Conservation (phyloP, 148 eudicot genomes). For the Fallopia convolvulus region DNA sequence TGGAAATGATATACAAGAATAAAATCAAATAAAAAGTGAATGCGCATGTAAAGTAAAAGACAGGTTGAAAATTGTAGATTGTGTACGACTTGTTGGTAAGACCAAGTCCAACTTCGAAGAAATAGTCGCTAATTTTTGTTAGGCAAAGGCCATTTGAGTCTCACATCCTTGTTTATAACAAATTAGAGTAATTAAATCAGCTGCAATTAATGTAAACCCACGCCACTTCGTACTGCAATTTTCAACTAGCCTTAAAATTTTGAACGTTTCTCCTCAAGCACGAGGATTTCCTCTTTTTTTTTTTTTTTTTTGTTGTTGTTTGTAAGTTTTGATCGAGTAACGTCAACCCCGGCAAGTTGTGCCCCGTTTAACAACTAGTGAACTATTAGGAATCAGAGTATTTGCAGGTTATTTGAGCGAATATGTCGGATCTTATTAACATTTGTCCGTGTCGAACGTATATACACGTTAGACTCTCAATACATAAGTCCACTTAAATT, state of each 20-base stretch:
- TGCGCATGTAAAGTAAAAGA: neutral
- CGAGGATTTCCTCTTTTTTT: neutral
- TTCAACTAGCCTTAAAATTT: neutral
- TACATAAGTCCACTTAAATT: too few species aligned
- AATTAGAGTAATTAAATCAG: neutral
- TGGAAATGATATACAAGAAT: neutral
- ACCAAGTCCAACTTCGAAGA: neutral
- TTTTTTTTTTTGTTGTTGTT: too few species aligned
- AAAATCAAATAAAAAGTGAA: neutral
- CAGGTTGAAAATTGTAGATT: neutral
- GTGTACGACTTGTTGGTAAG: neutral
- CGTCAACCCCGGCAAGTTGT: neutral
- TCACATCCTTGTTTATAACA: neutral
- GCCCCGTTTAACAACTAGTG: too few species aligned
- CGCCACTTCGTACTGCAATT: neutral
- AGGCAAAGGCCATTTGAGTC: neutral
- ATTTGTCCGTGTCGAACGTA: too few species aligned
- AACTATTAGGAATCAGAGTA: too few species aligned
- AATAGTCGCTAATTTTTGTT: neutral
- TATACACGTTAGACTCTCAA: too few species aligned
- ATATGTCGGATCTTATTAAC: too few species aligned
- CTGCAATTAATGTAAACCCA: neutral
- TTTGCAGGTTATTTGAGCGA: too few species aligned
- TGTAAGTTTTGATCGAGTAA: too few species aligned
- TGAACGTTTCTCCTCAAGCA: neutral